Percentiles rank a stretch among this genome's conserved stretches.
phyloP scores from a whole-genome alignment of 441 rosid species.

The Erysimum cheiri region DNA sequence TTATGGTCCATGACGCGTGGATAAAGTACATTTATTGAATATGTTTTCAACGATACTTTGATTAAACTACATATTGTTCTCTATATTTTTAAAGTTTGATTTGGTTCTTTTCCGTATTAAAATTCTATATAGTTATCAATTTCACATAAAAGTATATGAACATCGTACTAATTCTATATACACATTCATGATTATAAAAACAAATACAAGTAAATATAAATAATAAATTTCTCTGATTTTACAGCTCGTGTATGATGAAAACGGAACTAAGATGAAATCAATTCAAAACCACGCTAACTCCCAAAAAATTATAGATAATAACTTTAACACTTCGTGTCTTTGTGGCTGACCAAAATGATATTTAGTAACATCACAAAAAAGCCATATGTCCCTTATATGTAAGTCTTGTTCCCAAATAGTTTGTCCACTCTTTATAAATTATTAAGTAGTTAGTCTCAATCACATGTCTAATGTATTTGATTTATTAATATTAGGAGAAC shows the following conservation, averaged over 20 bases:
- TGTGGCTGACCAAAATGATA: conserved; percentile 40
- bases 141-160: neutral
- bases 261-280: conserved; percentile 29
- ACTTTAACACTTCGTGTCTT: conserved; percentile 26
- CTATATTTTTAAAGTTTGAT: too few relatives aligned
- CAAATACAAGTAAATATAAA: too few relatives aligned
- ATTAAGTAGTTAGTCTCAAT: conserved; percentile 35
- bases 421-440: conserved; percentile 19
- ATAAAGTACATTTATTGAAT: neutral
- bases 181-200: too few relatives aligned
- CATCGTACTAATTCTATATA: neutral
- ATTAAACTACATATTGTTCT: neutral
- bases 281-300: conserved; percentile 29
- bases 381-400: conserved; percentile 28
- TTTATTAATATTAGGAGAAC: neutral
- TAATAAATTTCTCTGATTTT: too few relatives aligned
- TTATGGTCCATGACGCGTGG: neutral
- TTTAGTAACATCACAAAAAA: conserved; percentile 38
- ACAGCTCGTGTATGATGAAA: too few relatives aligned
- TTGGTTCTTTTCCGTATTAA: neutral
- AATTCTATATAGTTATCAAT: too few relatives aligned
- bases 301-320: conserved; percentile 28
- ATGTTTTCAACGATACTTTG: neutral
- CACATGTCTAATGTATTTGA: conserved; percentile 37
- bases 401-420: conserved; percentile 33